phyloP scores from a whole-genome alignment of 2,329 filamentous ascomycete species.

The Sporothrix sp. region DNA sequence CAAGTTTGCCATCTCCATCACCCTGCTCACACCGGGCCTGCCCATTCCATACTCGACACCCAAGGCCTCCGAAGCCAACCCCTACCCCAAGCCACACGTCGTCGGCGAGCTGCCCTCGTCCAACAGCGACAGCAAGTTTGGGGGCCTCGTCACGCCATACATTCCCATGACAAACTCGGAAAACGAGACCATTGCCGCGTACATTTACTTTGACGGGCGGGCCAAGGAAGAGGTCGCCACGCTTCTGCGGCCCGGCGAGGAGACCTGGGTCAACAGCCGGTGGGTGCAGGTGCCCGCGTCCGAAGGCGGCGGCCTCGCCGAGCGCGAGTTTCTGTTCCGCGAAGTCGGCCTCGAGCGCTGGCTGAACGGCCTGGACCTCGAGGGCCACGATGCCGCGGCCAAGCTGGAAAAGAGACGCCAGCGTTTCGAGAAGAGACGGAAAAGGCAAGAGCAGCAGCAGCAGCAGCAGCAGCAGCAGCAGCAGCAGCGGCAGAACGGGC shows the following conservation, averaged over 20 bases:
- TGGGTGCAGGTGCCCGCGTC: slow-evolving; percentile 92
- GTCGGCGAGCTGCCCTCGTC: slow-evolving; percentile 29
- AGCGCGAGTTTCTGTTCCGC: slow-evolving; percentile 93
- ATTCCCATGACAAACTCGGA: slow-evolving; percentile 84
- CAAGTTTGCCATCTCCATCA: slow-evolving; percentile 97
- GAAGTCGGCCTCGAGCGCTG: slow-evolving; percentile 94
- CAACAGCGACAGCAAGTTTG: slow-evolving; percentile 35
- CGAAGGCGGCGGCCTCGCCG: slow-evolving; percentile 87
- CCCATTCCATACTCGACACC: slow-evolving; percentile 89
- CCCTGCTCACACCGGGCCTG: slow-evolving; percentile 77
- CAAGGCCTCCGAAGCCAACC: slow-evolving; percentile 65
- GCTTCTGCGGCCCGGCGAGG: slow-evolving; percentile 79
- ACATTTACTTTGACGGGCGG: slow-evolving; percentile 97
- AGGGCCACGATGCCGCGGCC: slow-evolving; percentile 82
- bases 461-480: slow-evolving; percentile 24
- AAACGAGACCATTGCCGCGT: slow-evolving; percentile 92
- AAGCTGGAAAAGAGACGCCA: slow-evolving; percentile 81
- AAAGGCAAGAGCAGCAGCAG: slow-evolving; percentile 42
- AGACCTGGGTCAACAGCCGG: slow-evolving; percentile 97
- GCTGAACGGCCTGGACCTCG: slow-evolving; percentile 92
- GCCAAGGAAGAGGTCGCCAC: slow-evolving; percentile 96
- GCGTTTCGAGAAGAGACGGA: slow-evolving; percentile 62
- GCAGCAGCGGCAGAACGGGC: slow-evolving; percentile 14
- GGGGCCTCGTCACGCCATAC: slow-evolving; percentile 66
- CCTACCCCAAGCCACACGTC: slow-evolving; percentile 65